Conservation (phyloP, 2,329 filamentous ascomycete species). For the Pseudogymnoascus sp. region DNA sequence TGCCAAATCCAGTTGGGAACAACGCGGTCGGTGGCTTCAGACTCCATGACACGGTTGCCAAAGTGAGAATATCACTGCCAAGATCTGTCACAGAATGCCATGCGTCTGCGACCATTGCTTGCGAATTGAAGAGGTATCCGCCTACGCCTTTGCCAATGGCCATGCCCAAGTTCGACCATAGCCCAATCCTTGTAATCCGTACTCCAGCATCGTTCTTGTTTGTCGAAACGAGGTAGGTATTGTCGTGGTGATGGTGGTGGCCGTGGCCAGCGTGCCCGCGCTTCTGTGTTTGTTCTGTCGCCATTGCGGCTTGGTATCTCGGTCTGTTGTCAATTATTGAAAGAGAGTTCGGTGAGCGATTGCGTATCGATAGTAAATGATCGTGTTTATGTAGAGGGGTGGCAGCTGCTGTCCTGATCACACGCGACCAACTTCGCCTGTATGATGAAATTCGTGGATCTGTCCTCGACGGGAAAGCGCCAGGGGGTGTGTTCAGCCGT, state of each 20-base stretch:
- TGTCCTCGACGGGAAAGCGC: slow-evolving; percentile 23
- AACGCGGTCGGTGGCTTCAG: slow-evolving; percentile 72
- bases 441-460: slow-evolving; percentile 21
- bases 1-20: slow-evolving; percentile 90
- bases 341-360: background rate
- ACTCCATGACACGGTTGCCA: slow-evolving; percentile 91
- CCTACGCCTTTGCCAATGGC: slow-evolving; percentile 86
- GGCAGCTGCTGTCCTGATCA: slow-evolving; percentile 4
- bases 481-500: slow-evolving; percentile 20
- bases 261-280: slow-evolving; percentile 47
- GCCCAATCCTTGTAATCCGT: slow-evolving; percentile 81
- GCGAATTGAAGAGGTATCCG: slow-evolving; percentile 90
- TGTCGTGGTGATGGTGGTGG: slow-evolving; percentile 75
- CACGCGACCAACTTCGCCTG: background rate
- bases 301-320: slow-evolving; percentile 19
- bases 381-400: slow-evolving; percentile 6
- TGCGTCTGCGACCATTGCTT: slow-evolving; percentile 85
- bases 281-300: slow-evolving; percentile 26
- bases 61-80: slow-evolving; percentile 86
- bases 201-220: slow-evolving; percentile 91
- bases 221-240: slow-evolving; percentile 67
- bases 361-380: background rate
- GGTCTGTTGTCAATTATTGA: background rate
- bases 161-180: slow-evolving; percentile 89
- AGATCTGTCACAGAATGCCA: slow-evolving; percentile 94